phyloP scores from a whole-genome alignment of 306 rosid genomes.

The Cicer chorassanicum region DNA sequence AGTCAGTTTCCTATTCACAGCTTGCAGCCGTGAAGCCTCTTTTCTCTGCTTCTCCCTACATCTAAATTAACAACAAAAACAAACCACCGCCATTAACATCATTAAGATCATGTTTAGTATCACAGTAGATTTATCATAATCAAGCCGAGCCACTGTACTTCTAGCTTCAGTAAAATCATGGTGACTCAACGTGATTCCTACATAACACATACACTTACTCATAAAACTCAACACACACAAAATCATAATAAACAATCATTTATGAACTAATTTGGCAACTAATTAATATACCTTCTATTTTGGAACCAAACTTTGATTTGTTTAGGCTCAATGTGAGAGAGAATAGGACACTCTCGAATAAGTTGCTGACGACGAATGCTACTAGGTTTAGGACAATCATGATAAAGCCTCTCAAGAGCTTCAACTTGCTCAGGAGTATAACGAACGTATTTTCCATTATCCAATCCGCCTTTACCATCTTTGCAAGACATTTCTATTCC shows the following conservation, averaged over 20 bases:
- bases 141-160: no score
- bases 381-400: slow-evolving; percentile 96
- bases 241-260: not conserved
- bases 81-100: not conserved
- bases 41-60: slow-evolving; percentile 98
- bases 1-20: slow-evolving; percentile 88
- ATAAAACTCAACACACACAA: not conserved
- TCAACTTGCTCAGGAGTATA: slow-evolving; percentile 99
- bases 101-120: no score
- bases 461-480: slow-evolving; percentile 78
- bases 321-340: slow-evolving; percentile 89
- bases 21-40: slow-evolving; percentile 88
- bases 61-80: slow-evolving; percentile 49
- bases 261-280: no score
- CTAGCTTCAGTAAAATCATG: no score
- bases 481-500: slow-evolving; percentile 83
- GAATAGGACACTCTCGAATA: slow-evolving; percentile 92
- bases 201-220: no score
- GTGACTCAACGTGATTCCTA: no score
- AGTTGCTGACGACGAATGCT: slow-evolving; percentile 97
- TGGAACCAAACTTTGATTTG: slow-evolving; percentile 99
- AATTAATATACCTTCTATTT: slow-evolving; percentile 70
- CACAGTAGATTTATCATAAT: no score
- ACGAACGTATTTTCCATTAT: slow-evolving; percentile 92
- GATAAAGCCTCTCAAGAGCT: slow-evolving; percentile 95